Base-by-base conservation (phyloP, 805 yeast genomes). In the Barnettozyma pratensis region DNA sequence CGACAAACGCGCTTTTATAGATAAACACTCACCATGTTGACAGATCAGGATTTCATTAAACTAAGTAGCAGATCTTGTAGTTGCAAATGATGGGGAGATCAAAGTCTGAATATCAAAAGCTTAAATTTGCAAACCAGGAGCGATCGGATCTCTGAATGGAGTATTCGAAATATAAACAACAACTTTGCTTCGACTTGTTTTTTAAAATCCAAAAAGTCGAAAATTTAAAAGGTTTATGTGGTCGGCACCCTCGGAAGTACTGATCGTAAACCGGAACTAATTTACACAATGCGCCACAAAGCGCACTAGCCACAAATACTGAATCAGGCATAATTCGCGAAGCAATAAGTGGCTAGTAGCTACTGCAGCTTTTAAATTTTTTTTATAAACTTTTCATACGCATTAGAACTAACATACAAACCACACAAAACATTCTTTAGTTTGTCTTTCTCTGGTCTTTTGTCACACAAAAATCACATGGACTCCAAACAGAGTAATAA, bases 401-500 rank as follows among this genome's bases (percentile, higher is more conserved):
- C 19, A 19, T 19, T 19, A 19, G 19, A 19, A 19, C 19, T 19
- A 19, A 19, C 19, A 19, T 19, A 2, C 19, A 19, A 19, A 19
- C 19, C 19, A 19, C 19, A 19, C 19, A 19, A 19, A 19, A 2
- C 19, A 19, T 19, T 3, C 19, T 19, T 19, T 19, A 19, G 19
- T 3, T 19, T 3, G 19, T 19, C 19, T 19, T 19, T 19, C 19
- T 19, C 19, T 19, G 19, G 19, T 19, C 19, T 19, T 19, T 19
- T 19, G 19, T 19, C 19, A 19, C 19, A 19, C 19, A 19, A 19
- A 19, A 19, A 9, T 26, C 2, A 27, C 10, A 60, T 51, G 54
- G 56, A 51, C 11, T 69, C 68, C 68, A 75, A 78, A 55, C 95
- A 87, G 73, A 63, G 80, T 40, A 88, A 92, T 67, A 91, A 87